phyloP scores from a whole-genome alignment of 805 yeast genomes.

The Priceomyces castillae region DNA sequence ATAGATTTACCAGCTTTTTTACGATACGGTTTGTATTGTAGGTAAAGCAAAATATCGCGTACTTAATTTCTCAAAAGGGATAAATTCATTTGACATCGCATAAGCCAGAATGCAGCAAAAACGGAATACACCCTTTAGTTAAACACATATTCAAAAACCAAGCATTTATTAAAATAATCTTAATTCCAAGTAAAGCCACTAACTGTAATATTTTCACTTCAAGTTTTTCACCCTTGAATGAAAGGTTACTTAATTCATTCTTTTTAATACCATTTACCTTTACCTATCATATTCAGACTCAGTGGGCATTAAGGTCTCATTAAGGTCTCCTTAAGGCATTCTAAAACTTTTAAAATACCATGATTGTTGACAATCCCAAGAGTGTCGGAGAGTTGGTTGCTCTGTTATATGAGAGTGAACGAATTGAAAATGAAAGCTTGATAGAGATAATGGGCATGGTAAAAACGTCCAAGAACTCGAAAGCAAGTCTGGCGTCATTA shows the following conservation, averaged over 20 bases:
- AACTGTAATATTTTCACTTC: no score
- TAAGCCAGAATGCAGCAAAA: background rate
- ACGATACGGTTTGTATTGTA: background rate
- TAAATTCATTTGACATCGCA: slow-evolving; percentile 1
- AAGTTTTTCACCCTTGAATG: no score
- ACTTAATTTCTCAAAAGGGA: background rate
- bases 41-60: background rate
- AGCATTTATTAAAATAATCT: no score
- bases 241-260: background rate
- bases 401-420: slow-evolving; percentile 24
- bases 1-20: no score
- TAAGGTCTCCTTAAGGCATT: background rate
- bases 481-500: slow-evolving; percentile 27
- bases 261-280: background rate
- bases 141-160: no score
- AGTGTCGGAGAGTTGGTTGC: background rate
- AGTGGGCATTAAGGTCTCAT: background rate
- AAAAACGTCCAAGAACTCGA: slow-evolving; percentile 27
- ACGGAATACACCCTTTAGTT: no score
- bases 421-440: slow-evolving; percentile 31
- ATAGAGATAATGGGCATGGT: slow-evolving; percentile 33
- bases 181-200: no score
- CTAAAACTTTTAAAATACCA: background rate
- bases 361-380: background rate
- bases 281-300: no score